Evolutionary conservation across 257 asterid species (phyloP).

Genomic region (Eucommia ulmoides): DNA sequence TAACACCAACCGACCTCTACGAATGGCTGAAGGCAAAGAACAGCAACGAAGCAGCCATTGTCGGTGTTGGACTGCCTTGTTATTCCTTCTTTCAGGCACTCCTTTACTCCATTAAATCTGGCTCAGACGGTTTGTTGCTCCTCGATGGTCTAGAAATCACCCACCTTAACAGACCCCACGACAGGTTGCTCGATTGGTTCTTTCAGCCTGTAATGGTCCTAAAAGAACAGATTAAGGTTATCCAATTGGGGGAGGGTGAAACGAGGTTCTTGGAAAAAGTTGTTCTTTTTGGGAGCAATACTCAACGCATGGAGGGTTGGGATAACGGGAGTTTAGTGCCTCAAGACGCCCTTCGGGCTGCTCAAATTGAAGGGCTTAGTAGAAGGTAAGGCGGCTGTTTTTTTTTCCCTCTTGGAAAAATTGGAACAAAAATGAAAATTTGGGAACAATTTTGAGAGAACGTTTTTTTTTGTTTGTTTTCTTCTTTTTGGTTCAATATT

Average conservation of each 20-base stretch:
- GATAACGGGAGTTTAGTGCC: slow-evolving; percentile 60
- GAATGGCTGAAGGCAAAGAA: slow-evolving; percentile 74
- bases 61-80: slow-evolving; percentile 64
- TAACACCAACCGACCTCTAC: slow-evolving; percentile 52
- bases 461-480: too few species aligned
- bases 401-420: too few species aligned
- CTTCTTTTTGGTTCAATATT: neutral
- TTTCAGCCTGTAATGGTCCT: slow-evolving; percentile 77
- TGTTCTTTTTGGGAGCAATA: slow-evolving; percentile 41
- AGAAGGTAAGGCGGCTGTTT: slow-evolving; percentile 82
- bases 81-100: slow-evolving; percentile 46
- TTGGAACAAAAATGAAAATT: too few species aligned
- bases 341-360: slow-evolving; percentile 59
- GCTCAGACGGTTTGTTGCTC: slow-evolving; percentile 58
- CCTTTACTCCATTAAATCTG: slow-evolving; percentile 50
- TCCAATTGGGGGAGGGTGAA: slow-evolving; percentile 63
- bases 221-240: slow-evolving; percentile 69
- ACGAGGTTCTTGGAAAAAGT: slow-evolving; percentile 53
- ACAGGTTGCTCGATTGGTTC: slow-evolving; percentile 81
- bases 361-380: slow-evolving; percentile 82
- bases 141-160: slow-evolving; percentile 64
- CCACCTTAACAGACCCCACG: slow-evolving; percentile 71
- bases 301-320: slow-evolving; percentile 55
- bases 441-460: too few species aligned
- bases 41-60: slow-evolving; percentile 27